Percentiles rank a stretch among this genome's conserved stretches.
These are phyloP conservation scores for Aschersonia sp. DNA, from an alignment of 2,329 filamentous ascomycete genomes.

Conservation along the genomic window DNA sequence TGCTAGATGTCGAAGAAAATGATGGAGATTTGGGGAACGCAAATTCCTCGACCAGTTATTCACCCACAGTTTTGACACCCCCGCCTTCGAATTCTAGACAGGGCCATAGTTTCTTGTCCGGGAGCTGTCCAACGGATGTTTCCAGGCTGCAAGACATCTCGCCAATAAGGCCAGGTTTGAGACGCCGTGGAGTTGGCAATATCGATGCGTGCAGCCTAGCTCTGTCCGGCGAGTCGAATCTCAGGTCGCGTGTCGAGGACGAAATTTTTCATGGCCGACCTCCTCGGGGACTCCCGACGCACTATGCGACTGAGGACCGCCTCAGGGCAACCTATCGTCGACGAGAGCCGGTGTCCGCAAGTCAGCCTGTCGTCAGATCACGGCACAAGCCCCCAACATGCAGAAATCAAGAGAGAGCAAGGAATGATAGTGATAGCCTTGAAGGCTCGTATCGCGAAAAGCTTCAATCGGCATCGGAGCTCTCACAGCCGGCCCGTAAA, in stretches of 20 bases:
- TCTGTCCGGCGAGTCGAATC: too few species aligned
- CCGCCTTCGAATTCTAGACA: conserved; percentile 4
- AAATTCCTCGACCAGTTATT: neutral
- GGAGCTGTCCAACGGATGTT: neutral
- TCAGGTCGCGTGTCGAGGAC: too few species aligned
- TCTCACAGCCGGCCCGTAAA: neutral
- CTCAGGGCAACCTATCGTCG: neutral
- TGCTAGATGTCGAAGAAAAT: neutral
- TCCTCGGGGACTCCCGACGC: neutral
- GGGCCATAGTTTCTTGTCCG: neutral
- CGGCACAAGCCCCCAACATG: neutral
- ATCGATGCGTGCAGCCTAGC: too few species aligned
- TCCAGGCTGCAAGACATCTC: neutral
- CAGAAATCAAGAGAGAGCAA: too few species aligned
- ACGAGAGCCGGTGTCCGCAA: neutral
- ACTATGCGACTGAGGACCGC: neutral
- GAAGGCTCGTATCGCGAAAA: neutral
- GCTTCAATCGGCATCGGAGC: neutral
- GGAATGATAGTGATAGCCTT: neutral
- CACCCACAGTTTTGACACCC: conserved; percentile 1
- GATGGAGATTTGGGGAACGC: neutral
- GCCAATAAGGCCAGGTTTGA: neutral
- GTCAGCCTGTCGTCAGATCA: neutral
- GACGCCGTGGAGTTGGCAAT: neutral
- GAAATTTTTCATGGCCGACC: too few species aligned